Conservation (phyloP, 2,329 filamentous ascomycete genomes). For the Fusarium humuli region DNA sequence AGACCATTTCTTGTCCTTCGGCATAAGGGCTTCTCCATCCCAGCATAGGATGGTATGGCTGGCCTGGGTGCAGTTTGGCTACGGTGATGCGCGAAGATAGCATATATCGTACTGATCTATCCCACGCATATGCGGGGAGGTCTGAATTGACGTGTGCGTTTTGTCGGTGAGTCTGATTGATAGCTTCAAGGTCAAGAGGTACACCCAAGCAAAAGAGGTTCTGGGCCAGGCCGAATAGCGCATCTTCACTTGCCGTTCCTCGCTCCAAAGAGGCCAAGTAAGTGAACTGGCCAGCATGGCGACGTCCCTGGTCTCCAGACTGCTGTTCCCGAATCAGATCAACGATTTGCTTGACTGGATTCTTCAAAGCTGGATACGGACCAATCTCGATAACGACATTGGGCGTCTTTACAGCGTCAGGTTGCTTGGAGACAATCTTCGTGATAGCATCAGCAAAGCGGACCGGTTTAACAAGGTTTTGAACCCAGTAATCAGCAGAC, state of each 20-base stretch:
- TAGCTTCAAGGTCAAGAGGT: neutral
- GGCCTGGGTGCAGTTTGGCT: neutral
- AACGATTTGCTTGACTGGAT: neutral
- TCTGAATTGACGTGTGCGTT: neutral
- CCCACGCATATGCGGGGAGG: neutral
- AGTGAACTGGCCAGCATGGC: neutral
- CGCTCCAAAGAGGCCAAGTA: neutral
- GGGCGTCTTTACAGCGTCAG: neutral
- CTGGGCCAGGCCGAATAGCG: neutral
- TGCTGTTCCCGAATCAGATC: neutral
- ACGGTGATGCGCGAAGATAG: neutral
- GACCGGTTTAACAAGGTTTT: slow-evolving; percentile 56
- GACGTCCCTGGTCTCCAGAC: neutral
- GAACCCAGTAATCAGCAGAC: slow-evolving; percentile 58
- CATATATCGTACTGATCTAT: neutral
- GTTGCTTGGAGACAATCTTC: neutral
- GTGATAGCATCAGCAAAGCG: slow-evolving; percentile 53
- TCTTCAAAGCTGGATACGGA: neutral
- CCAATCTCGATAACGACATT: neutral
- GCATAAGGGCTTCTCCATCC: neutral
- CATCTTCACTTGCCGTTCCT: neutral
- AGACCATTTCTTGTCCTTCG: neutral
- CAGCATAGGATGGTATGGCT: neutral
- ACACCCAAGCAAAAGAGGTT: neutral
- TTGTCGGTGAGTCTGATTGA: neutral